Evolutionary conservation across 805 yeast genomes (phyloP), one percentile per base, ranked within the genome.

Genomic region (Teunomyces pallodes): DNA sequence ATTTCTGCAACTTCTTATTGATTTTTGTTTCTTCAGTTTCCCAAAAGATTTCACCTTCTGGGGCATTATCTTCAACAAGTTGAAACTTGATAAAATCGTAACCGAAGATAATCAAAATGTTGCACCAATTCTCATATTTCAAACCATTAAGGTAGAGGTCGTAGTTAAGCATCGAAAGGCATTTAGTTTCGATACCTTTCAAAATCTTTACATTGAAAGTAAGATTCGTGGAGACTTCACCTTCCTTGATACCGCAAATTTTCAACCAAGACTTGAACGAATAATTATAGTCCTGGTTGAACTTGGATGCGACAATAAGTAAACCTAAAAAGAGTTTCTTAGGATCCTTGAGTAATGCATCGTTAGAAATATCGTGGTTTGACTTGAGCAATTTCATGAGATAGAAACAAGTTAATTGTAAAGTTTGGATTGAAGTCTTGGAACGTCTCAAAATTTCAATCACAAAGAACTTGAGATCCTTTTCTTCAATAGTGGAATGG

Each of bases 301-400:
- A 87, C 61, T 89, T 89, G 45, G 84, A 79, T 3, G 94, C 83
- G 33, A 89, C 69, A 46, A 88, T 86, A 46, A 89, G 63, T 58
- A 87, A 78, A 2, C 84, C 78, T 51, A 89, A 72, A 53, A 89
- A 83, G 36, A 82, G 76, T 52, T 86, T 80, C 56, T 87, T 82
- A 6, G 90, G 84, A 57, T 87, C 83, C 44, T 53, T 54, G 31
- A 62, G 45, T 17, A 56, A 49, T 4, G 49, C 28, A 24, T 46
- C 46, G 2, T 46, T 16, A 9, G 54, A 36, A 12, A 44, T 35
- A 24, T 43, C 29, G 32, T 52, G 47, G 20, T 54, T 44, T 17
- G 35, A 36, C 49, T 62, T 63, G 43, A 69, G 57, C 40, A 85
- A 56, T 49, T 78, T 77, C 53, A 76, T 65, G n/a, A 87, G 55